Percentiles rank a stretch among this genome's conserved stretches.
These are phyloP conservation scores for Endoconidiophora laricicola DNA, from an alignment of 2,329 filamentous ascomycete species.

Conservation along the genomic window DNA sequence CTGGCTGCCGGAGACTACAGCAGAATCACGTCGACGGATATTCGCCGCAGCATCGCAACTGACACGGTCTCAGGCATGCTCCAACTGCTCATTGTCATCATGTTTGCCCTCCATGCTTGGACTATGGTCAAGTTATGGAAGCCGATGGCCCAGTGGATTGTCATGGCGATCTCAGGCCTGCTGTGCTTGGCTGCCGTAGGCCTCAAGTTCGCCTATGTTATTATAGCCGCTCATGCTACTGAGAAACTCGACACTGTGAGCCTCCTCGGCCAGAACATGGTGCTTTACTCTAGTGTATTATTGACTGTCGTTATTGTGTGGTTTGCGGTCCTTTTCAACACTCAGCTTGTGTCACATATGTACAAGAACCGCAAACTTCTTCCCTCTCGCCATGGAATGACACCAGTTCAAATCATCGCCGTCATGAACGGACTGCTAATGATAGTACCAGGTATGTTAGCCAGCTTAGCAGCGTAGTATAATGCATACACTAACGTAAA, in stretches of 20 bases:
- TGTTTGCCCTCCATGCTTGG: constrained; percentile 36
- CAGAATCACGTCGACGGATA: constrained; percentile 26
- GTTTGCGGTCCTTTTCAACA: constrained; percentile 40
- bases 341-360: constrained; percentile 33
- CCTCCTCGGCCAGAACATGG: not conserved
- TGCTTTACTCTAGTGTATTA: not conserved
- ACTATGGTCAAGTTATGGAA: constrained; percentile 35
- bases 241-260: not conserved
- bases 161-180: constrained; percentile 15
- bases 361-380: constrained; percentile 30
- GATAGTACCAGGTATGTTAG: constrained; percentile 33
- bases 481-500: no score
- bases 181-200: constrained; percentile 17
- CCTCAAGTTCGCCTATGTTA: constrained; percentile 13
- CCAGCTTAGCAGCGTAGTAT: no score
- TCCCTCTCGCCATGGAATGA: constrained; percentile 25
- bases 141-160: constrained; percentile 19
- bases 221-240: not conserved
- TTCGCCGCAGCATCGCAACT: constrained; percentile 22
- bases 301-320: constrained; percentile 27
- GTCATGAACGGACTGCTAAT: constrained; percentile 40
- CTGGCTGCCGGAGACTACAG: constrained; percentile 38
- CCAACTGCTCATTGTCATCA: constrained; percentile 26
- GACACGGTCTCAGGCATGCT: constrained; percentile 17
- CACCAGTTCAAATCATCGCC: constrained; percentile 36